A percentile compares a stretch with the other conserved stretches of the same genome.
Conservation (phyloP, 371 early-diverging fungal species). For the Antonospora locustae region DNA sequence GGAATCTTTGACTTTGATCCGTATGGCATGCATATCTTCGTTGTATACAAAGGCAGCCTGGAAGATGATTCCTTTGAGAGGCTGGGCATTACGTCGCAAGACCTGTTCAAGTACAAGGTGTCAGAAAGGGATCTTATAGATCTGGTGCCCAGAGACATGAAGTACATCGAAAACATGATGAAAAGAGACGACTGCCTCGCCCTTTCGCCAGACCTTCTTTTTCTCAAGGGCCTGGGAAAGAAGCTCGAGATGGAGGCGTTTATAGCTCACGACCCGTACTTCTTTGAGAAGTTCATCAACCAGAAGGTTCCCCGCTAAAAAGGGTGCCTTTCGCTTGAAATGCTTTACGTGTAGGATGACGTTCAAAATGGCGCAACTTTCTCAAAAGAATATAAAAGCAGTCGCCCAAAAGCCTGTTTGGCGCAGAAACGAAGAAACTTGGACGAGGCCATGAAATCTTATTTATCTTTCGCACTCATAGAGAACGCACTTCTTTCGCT, state of each 20-base stretch:
- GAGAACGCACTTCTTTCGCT: too few species aligned
- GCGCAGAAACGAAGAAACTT: too few species aligned
- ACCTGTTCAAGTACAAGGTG: conserved; percentile 20
- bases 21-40: conserved; percentile 49
- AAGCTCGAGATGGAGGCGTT: conserved; percentile 37
- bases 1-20: conserved; percentile 55
- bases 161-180: conserved; percentile 11
- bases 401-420: too few species aligned
- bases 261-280: background rate
- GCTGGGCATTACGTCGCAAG: conserved; percentile 35
- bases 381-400: too few species aligned
- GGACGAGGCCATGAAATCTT: too few species aligned
- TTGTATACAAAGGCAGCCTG: conserved; percentile 39
- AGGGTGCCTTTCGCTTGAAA: too few species aligned
- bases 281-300: conserved; percentile 1
- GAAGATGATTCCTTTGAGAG: conserved; percentile 17
- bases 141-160: conserved; percentile 10
- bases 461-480: too few species aligned
- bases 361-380: too few species aligned
- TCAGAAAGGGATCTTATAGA: conserved; percentile 1
- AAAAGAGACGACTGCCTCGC: background rate
- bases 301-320: background rate
- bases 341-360: too few species aligned
- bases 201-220: conserved; percentile 2
- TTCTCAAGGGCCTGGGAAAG: conserved; percentile 14